phyloP scores from a whole-genome alignment of 371 early-diverging fungal genomes.

The Rhizopus arrhizus region DNA sequence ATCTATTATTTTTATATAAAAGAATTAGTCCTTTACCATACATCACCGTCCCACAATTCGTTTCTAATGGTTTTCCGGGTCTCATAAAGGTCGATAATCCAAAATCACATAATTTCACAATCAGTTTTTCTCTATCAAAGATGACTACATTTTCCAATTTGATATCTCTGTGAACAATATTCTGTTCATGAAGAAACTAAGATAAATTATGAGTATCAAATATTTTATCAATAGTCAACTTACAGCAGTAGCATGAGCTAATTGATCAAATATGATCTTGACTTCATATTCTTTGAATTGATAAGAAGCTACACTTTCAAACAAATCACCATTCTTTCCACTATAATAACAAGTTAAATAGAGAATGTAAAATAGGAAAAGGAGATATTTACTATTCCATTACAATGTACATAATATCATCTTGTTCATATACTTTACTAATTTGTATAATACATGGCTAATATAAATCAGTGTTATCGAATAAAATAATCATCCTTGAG shows the following conservation, averaged over 20 bases:
- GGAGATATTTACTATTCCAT: slow-evolving; percentile 35
- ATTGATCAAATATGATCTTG: slow-evolving; percentile 34
- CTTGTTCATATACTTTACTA: slow-evolving; percentile 17
- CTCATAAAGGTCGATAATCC: slow-evolving; percentile 17
- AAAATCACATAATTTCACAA: slow-evolving; percentile 25
- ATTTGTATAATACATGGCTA: slow-evolving; percentile 32
- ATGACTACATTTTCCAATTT: slow-evolving; percentile 77
- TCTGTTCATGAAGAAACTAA: slow-evolving; percentile 64
- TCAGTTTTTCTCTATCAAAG: slow-evolving; percentile 13
- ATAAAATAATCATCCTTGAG: background rate
- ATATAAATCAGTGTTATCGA: background rate
- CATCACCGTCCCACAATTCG: slow-evolving; percentile 24
- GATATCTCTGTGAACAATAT: slow-evolving; percentile 78
- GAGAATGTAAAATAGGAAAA: background rate
- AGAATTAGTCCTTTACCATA: slow-evolving; percentile 17
- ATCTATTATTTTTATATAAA: background rate
- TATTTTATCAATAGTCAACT: background rate
- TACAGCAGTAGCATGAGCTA: slow-evolving; percentile 32
- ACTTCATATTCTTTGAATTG: slow-evolving; percentile 26
- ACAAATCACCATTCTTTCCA: slow-evolving; percentile 28
- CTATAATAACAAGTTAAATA: background rate
- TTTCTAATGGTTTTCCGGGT: slow-evolving; percentile 4
- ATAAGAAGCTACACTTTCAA: slow-evolving; percentile 17
- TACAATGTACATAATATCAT: slow-evolving; percentile 19
- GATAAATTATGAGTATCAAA: background rate